Base-by-base conservation (phyloP, 2,329 filamentous ascomycete species). In the Talaromyces sp. region DNA sequence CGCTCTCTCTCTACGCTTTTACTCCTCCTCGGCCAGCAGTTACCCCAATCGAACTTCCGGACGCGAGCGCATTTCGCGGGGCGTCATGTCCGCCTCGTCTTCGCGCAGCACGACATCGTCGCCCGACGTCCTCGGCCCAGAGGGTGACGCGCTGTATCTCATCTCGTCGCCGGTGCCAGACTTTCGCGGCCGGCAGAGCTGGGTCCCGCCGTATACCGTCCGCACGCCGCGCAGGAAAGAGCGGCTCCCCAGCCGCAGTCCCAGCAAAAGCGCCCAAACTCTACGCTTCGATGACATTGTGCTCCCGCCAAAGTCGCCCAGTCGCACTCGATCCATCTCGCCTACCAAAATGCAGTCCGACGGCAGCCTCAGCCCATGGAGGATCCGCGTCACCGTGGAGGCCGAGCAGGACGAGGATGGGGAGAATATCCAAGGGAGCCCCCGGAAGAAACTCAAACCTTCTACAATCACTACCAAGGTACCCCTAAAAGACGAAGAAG, bases 311-410 rank as follows among this genome's bases (percentile, higher is more conserved):
- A 74, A 74, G 4, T 75, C 76, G 4, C 65, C 67, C 24, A 65
- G 68, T 62, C 64, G 65, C 53, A 66, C 70, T 52, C 60, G 67
- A 46, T 71, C 73, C 5, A 57, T 72, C 35, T 78, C 76, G 14
- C 76, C 75, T 13, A 70, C 73, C n/a, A 78, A 77, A 52, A 60
- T 67, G 2, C 69, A 70, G 50, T 65, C 69, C 11, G 75, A 76
- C 9, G 73, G 71, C 8, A 77, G 77, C 67, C 66, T 76, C 14
- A 80, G 77, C 64, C 78, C 78, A 29, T 80, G 78, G 78, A 75
- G 77, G 59, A 80, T 80, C 60, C 72, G 76, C 51, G 77, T 80
- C 26, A 80, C 78, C 0, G 73, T 80, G 38, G 77, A 80, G 66
- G 78, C 78, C 21, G 78, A 77, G 50, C 76, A 80, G 57, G 77